These are phyloP conservation scores for Albifimbria verrucaria DNA, from an alignment of 2,329 filamentous ascomycete genomes.

Conservation along the genomic window DNA sequence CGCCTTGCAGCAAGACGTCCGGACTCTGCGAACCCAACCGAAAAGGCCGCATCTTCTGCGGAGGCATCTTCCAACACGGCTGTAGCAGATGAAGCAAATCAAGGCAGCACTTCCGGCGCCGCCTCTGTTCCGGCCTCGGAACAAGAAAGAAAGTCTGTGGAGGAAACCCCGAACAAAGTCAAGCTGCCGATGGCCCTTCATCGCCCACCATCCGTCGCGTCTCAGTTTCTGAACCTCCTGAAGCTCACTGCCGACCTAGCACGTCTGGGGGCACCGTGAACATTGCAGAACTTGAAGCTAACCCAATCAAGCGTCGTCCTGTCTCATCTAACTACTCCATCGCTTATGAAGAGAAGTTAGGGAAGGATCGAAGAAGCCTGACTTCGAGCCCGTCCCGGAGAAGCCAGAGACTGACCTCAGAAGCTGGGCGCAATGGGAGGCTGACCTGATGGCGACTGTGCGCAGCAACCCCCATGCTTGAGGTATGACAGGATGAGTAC, in stretches of 20 bases:
- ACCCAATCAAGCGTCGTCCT: background rate
- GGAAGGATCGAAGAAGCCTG: background rate
- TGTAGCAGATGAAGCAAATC: background rate
- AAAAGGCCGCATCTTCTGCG: background rate
- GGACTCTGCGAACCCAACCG: background rate
- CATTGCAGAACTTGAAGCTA: background rate
- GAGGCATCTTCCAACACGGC: background rate
- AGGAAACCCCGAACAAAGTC: background rate
- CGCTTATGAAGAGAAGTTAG: background rate
- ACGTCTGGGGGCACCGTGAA: background rate
- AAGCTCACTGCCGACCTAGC: background rate
- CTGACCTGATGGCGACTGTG: background rate
- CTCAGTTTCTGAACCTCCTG: background rate
- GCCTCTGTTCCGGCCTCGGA: background rate
- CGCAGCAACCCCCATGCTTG: too few species aligned
- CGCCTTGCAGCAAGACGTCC: background rate
- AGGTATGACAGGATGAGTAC: too few species aligned
- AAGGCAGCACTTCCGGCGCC: background rate
- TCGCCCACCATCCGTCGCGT: too few species aligned
- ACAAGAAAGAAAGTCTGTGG: too few species aligned
- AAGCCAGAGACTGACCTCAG: background rate
- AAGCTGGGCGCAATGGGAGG: background rate
- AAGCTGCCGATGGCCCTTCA: background rate
- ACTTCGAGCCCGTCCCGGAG: background rate
- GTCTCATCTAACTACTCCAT: background rate